A percentile compares a stretch with the other conserved stretches of the same genome.
Conservation (phyloP, 2,329 filamentous ascomycete genomes). For the Trichoderma koningii region DNA sequence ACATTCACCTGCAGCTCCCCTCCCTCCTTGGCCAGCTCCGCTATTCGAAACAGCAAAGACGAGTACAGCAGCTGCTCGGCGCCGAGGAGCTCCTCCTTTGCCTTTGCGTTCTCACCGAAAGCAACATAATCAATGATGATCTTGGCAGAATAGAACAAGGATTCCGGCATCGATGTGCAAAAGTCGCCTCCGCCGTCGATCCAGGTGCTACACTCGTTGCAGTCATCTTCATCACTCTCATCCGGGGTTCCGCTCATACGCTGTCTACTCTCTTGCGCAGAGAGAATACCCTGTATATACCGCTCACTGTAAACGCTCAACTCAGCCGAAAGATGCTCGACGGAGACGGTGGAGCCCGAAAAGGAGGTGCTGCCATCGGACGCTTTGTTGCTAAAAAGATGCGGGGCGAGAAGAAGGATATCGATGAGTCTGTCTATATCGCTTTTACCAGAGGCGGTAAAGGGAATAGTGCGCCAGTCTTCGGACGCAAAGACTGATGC, state of each 20-base stretch:
- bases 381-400: neutral
- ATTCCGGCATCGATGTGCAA: slow-evolving; percentile 3
- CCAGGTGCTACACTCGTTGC: neutral
- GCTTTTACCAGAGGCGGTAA: slow-evolving; percentile 3
- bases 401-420: neutral
- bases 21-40: neutral
- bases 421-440: slow-evolving; percentile 10
- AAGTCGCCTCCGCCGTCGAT: slow-evolving; percentile 14
- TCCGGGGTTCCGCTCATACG: neutral
- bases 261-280: neutral
- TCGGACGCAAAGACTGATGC: neutral
- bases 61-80: neutral
- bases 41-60: neutral
- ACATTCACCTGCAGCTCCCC: neutral
- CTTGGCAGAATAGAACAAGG: slow-evolving; percentile 11
- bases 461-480: slow-evolving; percentile 13
- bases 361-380: neutral
- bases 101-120: neutral
- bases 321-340: neutral
- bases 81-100: neutral
- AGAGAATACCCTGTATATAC: neutral
- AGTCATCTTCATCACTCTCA: neutral
- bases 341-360: neutral
- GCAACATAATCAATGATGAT: slow-evolving; percentile 1
- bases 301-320: neutral